Evolutionary conservation across 768 basidiomycete species (phyloP).

Genomic region (Pleurotus tuber-regium): DNA sequence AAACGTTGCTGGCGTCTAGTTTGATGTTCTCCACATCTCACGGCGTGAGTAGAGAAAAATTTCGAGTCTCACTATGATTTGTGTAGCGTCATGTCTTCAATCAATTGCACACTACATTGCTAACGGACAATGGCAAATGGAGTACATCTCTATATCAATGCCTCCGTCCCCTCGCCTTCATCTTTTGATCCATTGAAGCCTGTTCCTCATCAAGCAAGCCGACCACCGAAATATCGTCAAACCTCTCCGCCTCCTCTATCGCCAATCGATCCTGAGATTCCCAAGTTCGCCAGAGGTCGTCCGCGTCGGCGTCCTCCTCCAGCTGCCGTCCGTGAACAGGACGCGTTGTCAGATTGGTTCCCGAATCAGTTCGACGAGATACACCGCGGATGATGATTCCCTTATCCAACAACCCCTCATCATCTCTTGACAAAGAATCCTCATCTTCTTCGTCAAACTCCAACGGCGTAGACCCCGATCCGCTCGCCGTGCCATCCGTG

Average conservation of each 20-base stretch:
- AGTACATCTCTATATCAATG: no score
- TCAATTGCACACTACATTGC: no score
- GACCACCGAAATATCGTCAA: slow-evolving; percentile 44
- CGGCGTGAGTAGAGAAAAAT: no score
- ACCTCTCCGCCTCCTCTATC: slow-evolving; percentile 51
- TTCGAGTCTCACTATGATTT: no score
- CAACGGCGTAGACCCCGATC: slow-evolving; percentile 36
- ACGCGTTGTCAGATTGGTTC: slow-evolving; percentile 35
- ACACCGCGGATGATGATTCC: slow-evolving; percentile 23
- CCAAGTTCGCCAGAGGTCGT: slow-evolving; percentile 41
- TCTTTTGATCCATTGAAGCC: slow-evolving; percentile 12
- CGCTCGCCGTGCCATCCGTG: slow-evolving; percentile 13
- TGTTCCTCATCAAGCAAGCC: slow-evolving; percentile 41
- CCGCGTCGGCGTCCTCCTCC: slow-evolving; percentile 29
- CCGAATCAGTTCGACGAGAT: slow-evolving; percentile 28
- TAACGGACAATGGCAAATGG: no score
- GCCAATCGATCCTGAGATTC: slow-evolving; percentile 40
- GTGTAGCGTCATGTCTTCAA: no score
- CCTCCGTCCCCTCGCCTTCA: slow-evolving; percentile 11
- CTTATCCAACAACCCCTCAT: slow-evolving; percentile 18
- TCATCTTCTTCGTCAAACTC: slow-evolving; percentile 58
- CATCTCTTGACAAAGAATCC: slow-evolving; percentile 29
- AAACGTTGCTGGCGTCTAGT: no score
- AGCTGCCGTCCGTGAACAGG: slow-evolving; percentile 32
- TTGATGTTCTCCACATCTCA: no score